These are phyloP conservation scores for Termitomyces sp. DNA, from an alignment of 1,284 basidiomycete genomes.

Conservation along the genomic window DNA sequence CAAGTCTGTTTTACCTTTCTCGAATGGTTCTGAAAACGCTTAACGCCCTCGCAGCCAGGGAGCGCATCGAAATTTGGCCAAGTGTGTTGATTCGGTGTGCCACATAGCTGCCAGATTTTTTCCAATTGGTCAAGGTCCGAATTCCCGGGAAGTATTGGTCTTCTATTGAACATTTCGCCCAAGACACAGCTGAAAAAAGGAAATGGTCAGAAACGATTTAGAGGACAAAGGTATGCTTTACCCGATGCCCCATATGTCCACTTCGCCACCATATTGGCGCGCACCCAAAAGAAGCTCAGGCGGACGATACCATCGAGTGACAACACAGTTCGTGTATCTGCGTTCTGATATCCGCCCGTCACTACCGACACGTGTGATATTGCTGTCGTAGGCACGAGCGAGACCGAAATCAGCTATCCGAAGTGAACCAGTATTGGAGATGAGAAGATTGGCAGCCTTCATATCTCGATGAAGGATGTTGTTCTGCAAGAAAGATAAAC, in stretches of 20 bases:
- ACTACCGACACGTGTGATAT: conserved; percentile 38
- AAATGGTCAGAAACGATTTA: not conserved
- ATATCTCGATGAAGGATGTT: conserved; percentile 96
- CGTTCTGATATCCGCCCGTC: conserved; percentile 50
- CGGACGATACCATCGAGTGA: conserved; percentile 98
- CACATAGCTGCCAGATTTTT: conserved; percentile 87
- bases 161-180: conserved; percentile 90
- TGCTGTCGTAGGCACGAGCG: conserved; percentile 71
- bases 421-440: conserved; percentile 78
- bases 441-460: conserved; percentile 97
- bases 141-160: conserved; percentile 84
- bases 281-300: conserved; percentile 92
- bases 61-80: conserved; percentile 81
- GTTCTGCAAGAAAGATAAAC: conserved; percentile 51
- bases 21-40: conserved; percentile 47
- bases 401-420: conserved; percentile 97
- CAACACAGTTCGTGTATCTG: conserved; percentile 96
- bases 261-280: conserved; percentile 84
- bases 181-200: conserved; percentile 69
- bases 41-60: conserved; percentile 79
- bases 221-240: conserved; percentile 34
- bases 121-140: conserved; percentile 89
- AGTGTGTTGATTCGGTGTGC: conserved; percentile 74
- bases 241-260: conserved; percentile 99
- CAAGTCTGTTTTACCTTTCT: conserved; percentile 55